phyloP scores from a whole-genome alignment of 78 protist species.

The Dictyostelium purpureum region DNA sequence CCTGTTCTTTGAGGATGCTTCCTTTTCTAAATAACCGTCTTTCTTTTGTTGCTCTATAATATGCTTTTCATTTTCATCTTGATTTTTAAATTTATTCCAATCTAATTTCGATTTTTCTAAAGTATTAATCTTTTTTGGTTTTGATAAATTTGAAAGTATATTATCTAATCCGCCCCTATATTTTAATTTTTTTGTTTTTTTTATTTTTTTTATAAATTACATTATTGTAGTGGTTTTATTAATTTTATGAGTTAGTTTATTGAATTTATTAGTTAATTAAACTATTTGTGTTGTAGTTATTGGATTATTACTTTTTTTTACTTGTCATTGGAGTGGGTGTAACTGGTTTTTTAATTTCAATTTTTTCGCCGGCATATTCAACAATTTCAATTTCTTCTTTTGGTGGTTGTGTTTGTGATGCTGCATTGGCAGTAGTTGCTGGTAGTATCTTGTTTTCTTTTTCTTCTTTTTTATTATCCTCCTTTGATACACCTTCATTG shows the following conservation, averaged over 20 bases:
- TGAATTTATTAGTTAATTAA: not conserved
- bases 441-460: too few relatives aligned
- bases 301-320: too few relatives aligned
- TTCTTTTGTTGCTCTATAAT: constrained; percentile 34
- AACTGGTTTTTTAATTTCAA: not conserved
- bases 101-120: constrained; percentile 61
- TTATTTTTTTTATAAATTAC: not conserved
- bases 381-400: constrained; percentile 11
- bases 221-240: not conserved
- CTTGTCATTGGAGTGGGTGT: not conserved
- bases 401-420: not conserved
- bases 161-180: constrained; percentile 52
- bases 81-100: constrained; percentile 66
- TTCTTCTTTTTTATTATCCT: not conserved
- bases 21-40: constrained; percentile 55
- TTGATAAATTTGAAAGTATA: constrained; percentile 30
- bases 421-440: not conserved
- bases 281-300: not conserved
- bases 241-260: not conserved
- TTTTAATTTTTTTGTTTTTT: too few relatives aligned
- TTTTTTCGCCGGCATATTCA: constrained; percentile 59
- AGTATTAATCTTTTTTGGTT: constrained; percentile 51
- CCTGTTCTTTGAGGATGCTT: constrained; percentile 58
- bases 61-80: constrained; percentile 30
- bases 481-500: not conserved